Evolutionary conservation across 2,329 filamentous ascomycete genomes (phyloP).

Genomic region (Hortaea werneckii): DNA sequence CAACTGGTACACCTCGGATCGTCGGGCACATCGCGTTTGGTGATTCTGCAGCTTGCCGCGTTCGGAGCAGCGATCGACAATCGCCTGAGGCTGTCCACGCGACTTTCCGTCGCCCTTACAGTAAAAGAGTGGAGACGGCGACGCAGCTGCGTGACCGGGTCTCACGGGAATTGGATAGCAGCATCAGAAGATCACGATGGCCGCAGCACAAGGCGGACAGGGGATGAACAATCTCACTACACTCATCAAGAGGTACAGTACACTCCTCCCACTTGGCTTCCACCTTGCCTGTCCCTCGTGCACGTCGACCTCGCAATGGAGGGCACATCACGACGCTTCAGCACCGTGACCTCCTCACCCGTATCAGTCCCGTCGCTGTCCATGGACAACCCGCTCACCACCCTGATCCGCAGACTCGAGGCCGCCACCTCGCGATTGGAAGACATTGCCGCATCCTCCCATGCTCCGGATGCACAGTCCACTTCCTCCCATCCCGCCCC

Average conservation of each 20-base stretch:
- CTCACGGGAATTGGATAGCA: no score
- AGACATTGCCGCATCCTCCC: constrained; percentile 75
- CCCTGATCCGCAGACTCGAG: constrained; percentile 62
- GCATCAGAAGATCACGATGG: background rate
- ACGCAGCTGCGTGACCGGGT: no score
- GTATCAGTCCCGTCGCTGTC: background rate
- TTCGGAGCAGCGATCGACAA: no score
- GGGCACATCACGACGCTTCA: background rate
- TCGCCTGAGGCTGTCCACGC: no score
- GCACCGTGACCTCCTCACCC: background rate
- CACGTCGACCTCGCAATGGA: constrained; percentile 3
- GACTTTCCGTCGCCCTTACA: no score
- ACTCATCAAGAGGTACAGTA: constrained; percentile 79
- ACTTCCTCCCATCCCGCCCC: constrained; percentile 7
- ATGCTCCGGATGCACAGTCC: constrained; percentile 42
- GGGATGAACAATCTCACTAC: constrained; percentile 97
- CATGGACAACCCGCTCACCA: constrained; percentile 39
- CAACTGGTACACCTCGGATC: no score
- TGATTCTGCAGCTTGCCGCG: no score
- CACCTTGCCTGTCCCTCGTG: background rate
- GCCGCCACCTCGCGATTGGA: constrained; percentile 92
- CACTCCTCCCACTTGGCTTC: background rate
- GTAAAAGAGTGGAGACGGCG: no score
- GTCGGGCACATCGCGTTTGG: no score
- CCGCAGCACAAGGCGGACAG: constrained; percentile 1